Evolutionary conservation across 768 basidiomycete genomes (phyloP), one percentile per base, ranked within the genome.

Genomic region (Pleurotus tuber-regium): DNA sequence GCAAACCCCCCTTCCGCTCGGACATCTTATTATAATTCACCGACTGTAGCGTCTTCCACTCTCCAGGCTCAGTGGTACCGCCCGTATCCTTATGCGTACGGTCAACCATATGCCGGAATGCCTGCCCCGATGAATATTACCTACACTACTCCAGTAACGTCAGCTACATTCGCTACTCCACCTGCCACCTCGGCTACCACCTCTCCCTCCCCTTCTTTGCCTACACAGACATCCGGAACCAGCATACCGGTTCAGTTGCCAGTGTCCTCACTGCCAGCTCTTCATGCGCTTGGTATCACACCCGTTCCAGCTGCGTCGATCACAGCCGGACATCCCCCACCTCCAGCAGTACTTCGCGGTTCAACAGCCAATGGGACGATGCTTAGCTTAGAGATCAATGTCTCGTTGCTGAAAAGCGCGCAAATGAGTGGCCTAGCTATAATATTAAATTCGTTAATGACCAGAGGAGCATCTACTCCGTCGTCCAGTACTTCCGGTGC

Each of bases 351-450:
- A 12, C 71, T 91, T 43, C 79, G 84, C 31, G 84, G 87, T 24
- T 84, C 86, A 1, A 82, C 83, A 2, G 78, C 82, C 5, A 83
- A 88, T 59, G 88, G 88, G 10, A 77, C 79, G 16, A 82, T 86
- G 74, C 66, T 90, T 52, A 86, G 77, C 61, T 68, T 92, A 49
- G 89, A 92, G 56, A 87, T 92, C 61, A 90, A 91, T 54, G 81
- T 90, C 24, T 82, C 83, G 12, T 66, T 84, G 16, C 71, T 92
- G 50, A 85, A 89, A 64, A 74, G 82, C 14, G 71, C 79, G n/a
- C 89, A 92, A 60, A 85, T 87, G 82, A 87, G 77, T 61, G 87
- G 87, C 11, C 59, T 90, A 57, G 86, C 86, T 16, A 70, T 84
- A 55, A 70, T 91, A 9, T 65, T 91, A 54, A 89, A 87, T 65